Percentiles rank a stretch among this genome's conserved stretches.
These are phyloP conservation scores for Gossypioides kirkii DNA, from an alignment of 345 rosid species.

Conservation along the genomic window DNA sequence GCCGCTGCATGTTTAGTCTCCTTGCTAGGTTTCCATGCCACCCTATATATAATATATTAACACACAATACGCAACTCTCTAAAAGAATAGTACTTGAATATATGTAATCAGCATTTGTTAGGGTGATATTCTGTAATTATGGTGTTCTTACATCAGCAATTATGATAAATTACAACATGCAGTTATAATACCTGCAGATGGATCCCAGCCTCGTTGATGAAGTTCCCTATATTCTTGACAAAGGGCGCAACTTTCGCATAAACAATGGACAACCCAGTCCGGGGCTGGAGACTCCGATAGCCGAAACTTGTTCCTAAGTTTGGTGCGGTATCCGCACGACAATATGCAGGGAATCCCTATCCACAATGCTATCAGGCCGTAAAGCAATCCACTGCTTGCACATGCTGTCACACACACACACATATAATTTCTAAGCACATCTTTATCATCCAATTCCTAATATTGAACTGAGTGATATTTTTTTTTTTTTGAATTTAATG, in stretches of 20 bases:
- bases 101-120: background rate
- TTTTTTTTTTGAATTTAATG: too few relatives aligned
- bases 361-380: conserved; percentile 31
- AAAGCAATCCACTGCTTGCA: conserved; percentile 40
- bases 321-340: conserved; percentile 56
- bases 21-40: conserved; percentile 41
- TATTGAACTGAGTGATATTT: too few relatives aligned
- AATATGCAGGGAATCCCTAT: conserved; percentile 46
- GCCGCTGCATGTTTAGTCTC: conserved; percentile 25
- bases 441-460: too few relatives aligned
- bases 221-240: conserved; percentile 76
- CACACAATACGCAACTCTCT: background rate
- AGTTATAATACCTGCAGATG: conserved; percentile 39
- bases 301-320: conserved; percentile 48
- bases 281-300: conserved; percentile 54
- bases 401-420: conserved; percentile 34
- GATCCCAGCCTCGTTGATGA: conserved; percentile 52
- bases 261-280: conserved; percentile 49
- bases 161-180: too few relatives aligned
- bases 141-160: too few relatives aligned
- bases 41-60: conserved; percentile 25
- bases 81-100: background rate
- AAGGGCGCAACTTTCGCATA: conserved; percentile 65
- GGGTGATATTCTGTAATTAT: background rate
- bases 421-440: too few relatives aligned